Conservation (phyloP, 768 basidiomycete species). For the Coprinellus micaceus region DNA sequence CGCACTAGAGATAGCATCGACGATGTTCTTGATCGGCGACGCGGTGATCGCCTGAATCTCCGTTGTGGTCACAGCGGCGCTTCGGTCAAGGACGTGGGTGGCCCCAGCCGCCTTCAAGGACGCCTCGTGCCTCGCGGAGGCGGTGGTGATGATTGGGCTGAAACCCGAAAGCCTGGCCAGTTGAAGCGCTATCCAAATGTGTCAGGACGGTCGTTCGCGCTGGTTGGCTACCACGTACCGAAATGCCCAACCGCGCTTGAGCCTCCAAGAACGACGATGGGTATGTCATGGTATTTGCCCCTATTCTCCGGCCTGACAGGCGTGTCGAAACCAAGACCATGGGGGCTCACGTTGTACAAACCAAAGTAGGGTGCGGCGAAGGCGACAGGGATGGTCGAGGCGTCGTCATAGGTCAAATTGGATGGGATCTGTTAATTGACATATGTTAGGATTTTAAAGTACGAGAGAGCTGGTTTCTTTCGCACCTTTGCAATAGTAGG, state of each 20-base stretch:
- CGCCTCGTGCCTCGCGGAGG: conserved; percentile 26
- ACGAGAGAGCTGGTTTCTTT: no score
- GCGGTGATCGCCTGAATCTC: conserved; percentile 20
- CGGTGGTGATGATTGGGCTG: conserved; percentile 37
- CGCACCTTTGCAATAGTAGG: conserved; percentile 35
- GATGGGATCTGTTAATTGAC: conserved; percentile 38
- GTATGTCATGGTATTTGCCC: conserved; percentile 27
- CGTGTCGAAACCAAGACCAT: conserved; percentile 23
- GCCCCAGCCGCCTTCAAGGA: conserved; percentile 37
- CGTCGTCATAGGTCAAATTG: conserved; percentile 45
- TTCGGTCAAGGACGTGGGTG: conserved; percentile 36
- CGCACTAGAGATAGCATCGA: conserved; percentile 22
- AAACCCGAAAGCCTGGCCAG: conserved; percentile 35
- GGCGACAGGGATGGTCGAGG: conserved; percentile 45
- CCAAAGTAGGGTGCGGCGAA: conserved; percentile 48
- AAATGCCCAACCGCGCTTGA: conserved; percentile 26
- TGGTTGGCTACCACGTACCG: conserved; percentile 11
- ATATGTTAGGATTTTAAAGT: no score
- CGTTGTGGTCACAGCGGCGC: conserved; percentile 2
- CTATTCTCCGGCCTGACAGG: conserved; percentile 21
- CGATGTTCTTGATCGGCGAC: conserved; percentile 19
- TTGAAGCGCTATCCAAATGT: conserved; percentile 29
- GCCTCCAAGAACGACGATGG: conserved; percentile 29
- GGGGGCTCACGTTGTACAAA: conserved; percentile 34
- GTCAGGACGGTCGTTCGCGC: neutral